Evolutionary conservation across 164 flowering plant species (phyloP).

Genomic region (Annona cherimola): DNA sequence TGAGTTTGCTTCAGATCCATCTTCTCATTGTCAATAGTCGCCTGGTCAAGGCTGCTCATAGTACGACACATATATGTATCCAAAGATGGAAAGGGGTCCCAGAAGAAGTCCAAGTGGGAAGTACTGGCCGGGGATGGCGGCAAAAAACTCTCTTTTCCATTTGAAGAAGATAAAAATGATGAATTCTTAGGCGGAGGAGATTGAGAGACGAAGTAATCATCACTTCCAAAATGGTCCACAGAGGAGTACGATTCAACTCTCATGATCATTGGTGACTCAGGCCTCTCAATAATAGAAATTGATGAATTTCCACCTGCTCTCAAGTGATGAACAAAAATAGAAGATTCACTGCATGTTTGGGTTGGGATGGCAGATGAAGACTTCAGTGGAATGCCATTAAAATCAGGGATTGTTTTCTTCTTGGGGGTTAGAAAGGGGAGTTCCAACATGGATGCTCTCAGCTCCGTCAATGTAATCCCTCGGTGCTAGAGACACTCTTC

Average conservation of each 20-base stretch:
- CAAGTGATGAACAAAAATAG: slow-evolving; percentile 46
- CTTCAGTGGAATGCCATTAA: slow-evolving; percentile 47
- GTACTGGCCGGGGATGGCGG: slow-evolving; percentile 61
- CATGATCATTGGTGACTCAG: slow-evolving; percentile 66
- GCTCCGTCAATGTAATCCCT: slow-evolving; percentile 72
- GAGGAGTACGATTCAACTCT: slow-evolving; percentile 62
- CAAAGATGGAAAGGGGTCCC: slow-evolving; percentile 92
- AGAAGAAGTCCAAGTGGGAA: slow-evolving; percentile 93
- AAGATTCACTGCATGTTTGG: slow-evolving; percentile 22
- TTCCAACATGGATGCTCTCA: slow-evolving; percentile 53
- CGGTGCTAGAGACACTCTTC: slow-evolving; percentile 71
- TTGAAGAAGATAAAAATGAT: slow-evolving; percentile 36
- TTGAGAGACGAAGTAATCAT: slow-evolving; percentile 64
- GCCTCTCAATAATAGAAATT: slow-evolving; percentile 71
- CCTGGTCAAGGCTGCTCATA: slow-evolving; percentile 42
- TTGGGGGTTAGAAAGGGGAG: slow-evolving; percentile 49
- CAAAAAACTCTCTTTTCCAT: slow-evolving; percentile 46
- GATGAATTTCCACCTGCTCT: slow-evolving; percentile 68
- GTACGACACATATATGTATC: slow-evolving; percentile 69
- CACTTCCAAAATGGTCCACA: slow-evolving; percentile 51
- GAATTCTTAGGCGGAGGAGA: slow-evolving; percentile 44
- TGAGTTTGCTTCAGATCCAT: slow-evolving; percentile 60
- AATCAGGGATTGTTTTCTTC: slow-evolving; percentile 53
- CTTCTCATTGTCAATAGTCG: slow-evolving; percentile 54
- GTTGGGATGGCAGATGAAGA: slow-evolving; percentile 37